These are phyloP conservation scores for Mesostigma viride DNA, from an alignment of 139 green algal genomes.

Conservation along the genomic window DNA sequence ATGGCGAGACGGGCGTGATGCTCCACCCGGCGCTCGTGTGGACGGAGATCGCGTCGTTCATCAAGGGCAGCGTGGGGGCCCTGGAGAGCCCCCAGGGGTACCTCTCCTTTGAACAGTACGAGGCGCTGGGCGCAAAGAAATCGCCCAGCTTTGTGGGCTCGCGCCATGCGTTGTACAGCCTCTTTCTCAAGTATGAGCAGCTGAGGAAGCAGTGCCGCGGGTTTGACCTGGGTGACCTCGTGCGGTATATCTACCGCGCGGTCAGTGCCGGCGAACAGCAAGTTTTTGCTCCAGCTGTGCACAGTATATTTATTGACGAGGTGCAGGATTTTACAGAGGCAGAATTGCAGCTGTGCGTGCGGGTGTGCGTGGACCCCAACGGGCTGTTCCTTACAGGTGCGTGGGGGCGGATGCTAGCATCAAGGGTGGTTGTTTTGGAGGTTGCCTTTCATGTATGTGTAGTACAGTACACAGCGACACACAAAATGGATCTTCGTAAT, in stretches of 20 bases:
- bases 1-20: no score
- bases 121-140: conserved; percentile 43
- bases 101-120: conserved; percentile 43
- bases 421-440: no score
- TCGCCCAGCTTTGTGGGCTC: conserved; percentile 49
- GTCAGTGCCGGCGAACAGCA: neutral
- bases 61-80: conserved; percentile 53
- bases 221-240: conserved; percentile 12
- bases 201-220: conserved; percentile 16
- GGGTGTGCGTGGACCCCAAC: conserved; percentile 46
- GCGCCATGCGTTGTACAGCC: conserved; percentile 45
- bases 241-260: conserved; percentile 9
- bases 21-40: conserved; percentile 28
- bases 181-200: conserved; percentile 41
- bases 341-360: conserved; percentile 51
- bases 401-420: no score
- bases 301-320: conserved; percentile 64
- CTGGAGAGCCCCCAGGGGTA: conserved; percentile 27
- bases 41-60: conserved; percentile 54
- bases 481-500: no score
- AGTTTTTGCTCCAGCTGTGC: no score
- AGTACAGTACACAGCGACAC: no score
- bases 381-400: conserved; percentile 54
- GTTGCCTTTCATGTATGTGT: no score
- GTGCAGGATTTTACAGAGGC: conserved; percentile 72